Percentiles rank a stretch among this genome's conserved stretches.
Evolutionary conservation across 257 asterid species (phyloP).

Genomic region (Lantana camara): DNA sequence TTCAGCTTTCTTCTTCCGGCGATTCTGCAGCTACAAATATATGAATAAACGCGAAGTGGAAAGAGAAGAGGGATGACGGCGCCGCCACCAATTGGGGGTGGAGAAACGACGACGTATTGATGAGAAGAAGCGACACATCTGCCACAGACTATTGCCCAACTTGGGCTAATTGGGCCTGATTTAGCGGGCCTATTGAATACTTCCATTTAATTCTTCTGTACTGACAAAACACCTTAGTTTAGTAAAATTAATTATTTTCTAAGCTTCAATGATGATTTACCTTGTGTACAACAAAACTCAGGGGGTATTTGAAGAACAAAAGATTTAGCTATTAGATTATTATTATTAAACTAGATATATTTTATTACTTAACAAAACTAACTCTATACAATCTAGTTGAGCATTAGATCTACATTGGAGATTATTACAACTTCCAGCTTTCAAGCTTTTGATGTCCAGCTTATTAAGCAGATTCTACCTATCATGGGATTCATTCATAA

Average conservation of each 20-base stretch:
- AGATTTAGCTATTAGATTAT: not conserved
- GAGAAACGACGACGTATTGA: conserved; percentile 32
- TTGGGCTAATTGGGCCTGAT: too few species aligned
- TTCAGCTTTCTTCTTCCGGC: not conserved
- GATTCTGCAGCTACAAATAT: not conserved
- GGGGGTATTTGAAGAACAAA: too few species aligned
- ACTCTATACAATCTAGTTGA: conserved; percentile 39
- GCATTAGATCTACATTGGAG: conserved; percentile 21
- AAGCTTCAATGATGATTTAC: too few species aligned
- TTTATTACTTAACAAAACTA: conserved; percentile 25
- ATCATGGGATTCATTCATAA: conserved; percentile 11
- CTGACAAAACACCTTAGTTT: too few species aligned
- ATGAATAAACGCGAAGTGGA: not conserved
- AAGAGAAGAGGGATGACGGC: conserved; percentile 1
- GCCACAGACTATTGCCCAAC: not conserved
- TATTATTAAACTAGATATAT: not conserved
- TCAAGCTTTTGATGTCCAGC: not conserved
- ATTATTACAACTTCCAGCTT: conserved; percentile 23
- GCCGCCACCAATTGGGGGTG: conserved; percentile 20
- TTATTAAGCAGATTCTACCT: conserved; percentile 24
- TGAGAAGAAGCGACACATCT: conserved; percentile 13
- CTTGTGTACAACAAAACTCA: not conserved
- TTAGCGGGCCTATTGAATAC: not conserved
- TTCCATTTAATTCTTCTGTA: not conserved
- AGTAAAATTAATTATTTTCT: too few species aligned